These are phyloP conservation scores for Beauveria medogensis DNA, from an alignment of 2,329 filamentous ascomycete genomes.

Conservation along the genomic window DNA sequence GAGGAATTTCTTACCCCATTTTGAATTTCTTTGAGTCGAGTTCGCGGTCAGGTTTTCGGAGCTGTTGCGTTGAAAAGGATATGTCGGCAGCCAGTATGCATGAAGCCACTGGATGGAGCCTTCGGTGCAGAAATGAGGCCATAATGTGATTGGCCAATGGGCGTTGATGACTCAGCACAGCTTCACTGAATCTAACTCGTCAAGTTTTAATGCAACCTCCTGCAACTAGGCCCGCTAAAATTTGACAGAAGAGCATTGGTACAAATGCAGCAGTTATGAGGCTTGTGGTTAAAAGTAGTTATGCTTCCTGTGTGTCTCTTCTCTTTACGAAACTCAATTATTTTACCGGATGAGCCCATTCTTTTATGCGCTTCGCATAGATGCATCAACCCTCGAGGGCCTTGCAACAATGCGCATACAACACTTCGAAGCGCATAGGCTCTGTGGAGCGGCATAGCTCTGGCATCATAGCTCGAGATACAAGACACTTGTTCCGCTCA, in stretches of 20 bases:
- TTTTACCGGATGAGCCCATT: neutral
- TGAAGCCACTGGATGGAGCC: constrained; percentile 8
- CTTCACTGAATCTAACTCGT: constrained; percentile 11
- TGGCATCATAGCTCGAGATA: neutral
- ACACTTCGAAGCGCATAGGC: neutral
- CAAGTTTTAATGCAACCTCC: neutral
- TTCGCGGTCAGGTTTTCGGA: constrained; percentile 12
- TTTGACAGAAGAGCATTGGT: neutral
- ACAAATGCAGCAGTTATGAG: neutral
- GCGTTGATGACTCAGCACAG: constrained; percentile 30
- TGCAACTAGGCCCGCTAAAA: neutral
- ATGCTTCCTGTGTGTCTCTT: neutral
- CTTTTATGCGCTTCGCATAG: neutral
- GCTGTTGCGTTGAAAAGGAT: constrained; percentile 15
- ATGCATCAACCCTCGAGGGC: constrained; percentile 4
- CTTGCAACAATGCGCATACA: constrained; percentile 2
- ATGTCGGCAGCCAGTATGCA: constrained; percentile 12
- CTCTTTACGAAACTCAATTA: neutral
- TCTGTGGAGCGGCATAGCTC: neutral
- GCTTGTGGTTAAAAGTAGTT: neutral
- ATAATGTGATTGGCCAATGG: constrained; percentile 27
- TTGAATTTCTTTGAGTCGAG: constrained; percentile 20
- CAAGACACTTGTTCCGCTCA: neutral
- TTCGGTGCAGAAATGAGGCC: constrained; percentile 30
- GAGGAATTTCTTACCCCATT: constrained; percentile 30